phyloP scores from a whole-genome alignment of 1,139 yeast genomes.

The Debaryomycetaceae sp. region DNA sequence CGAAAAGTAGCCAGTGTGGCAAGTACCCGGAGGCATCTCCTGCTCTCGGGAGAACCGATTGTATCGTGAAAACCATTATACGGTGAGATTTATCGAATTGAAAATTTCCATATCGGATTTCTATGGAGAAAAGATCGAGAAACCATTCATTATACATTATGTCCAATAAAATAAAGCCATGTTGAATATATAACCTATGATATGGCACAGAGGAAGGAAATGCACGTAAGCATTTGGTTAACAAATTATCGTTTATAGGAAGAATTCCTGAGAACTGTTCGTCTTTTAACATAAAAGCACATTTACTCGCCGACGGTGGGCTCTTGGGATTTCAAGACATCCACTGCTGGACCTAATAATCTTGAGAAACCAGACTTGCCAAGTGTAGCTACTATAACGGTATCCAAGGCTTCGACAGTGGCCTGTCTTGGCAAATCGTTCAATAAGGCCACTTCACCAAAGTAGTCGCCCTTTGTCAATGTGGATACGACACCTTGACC shows the following conservation, averaged over 20 bases:
- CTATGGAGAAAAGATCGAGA: not conserved
- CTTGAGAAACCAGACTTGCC: constrained; percentile 93
- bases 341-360: constrained; percentile 87
- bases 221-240: not conserved
- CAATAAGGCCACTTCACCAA: constrained; percentile 92
- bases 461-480: constrained; percentile 81
- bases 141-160: not conserved
- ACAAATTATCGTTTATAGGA: not conserved
- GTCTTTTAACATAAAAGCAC: not conserved
- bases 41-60: constrained; percentile 1
- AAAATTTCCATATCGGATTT: no score
- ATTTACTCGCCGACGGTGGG: constrained; percentile 45
- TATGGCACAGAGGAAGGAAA: not conserved
- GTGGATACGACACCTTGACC: constrained; percentile 59
- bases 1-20: constrained; percentile 50
- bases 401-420: constrained; percentile 74
- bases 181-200: not conserved
- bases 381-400: constrained; percentile 82
- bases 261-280: no score
- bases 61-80: constrained; percentile 1
- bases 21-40: constrained; percentile 12
- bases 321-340: constrained; percentile 73
- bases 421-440: constrained; percentile 95
- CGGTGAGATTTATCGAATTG: not conserved
- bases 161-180: not conserved